Base-by-base conservation (phyloP, 108 stramenopile species). In the Cyclotella cryptica region DNA sequence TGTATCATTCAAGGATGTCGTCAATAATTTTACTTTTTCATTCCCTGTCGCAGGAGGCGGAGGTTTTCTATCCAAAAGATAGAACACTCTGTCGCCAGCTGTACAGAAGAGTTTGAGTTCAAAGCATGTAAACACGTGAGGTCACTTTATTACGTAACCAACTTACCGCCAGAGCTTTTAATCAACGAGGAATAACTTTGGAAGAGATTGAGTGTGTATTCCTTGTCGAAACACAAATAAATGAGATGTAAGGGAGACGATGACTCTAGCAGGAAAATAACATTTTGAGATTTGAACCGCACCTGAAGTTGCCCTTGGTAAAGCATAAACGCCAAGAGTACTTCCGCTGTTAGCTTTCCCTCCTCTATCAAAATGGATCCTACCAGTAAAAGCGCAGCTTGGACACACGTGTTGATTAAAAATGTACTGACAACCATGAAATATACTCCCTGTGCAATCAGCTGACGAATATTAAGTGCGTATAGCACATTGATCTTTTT, bases 291-390 rank as follows among this genome's bases (percentile, higher is more conserved):
- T 19, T 11, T 24, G 10, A 44, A 29, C 43, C 64, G 3, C 26
- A 68, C 67, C 71, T 93, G 93, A 19, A 98, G 85, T 46, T 93
- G 88, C 8, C 92, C 90, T 78, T 98, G 96, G 81, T 98, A 98
- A 43, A 98, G 88, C 96, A 98, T 97, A 77, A 98, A 98, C 19
- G 97, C 93, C 29, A 98, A 73, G n/a, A 98, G 89, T 12, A 93
- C 74, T 54, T 93, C 93, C 10, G 88, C 69, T 19, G 88, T 85
- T 51, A 95, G 52, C 22, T 62, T 62, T 35, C 86, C 86, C 9
- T 84, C 66, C 51, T 87, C 72, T 46, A 95, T 88, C 69, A 97
- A 76, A 17, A 80, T 62, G 10, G 87, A 81, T 21, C 96, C 96
- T 49, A 93, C 66, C 43, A 85, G 65, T 35, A 97, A 68, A 1